These are phyloP conservation scores for Aleurites moluccanus DNA, from an alignment of 441 rosid species.

Conservation along the genomic window DNA sequence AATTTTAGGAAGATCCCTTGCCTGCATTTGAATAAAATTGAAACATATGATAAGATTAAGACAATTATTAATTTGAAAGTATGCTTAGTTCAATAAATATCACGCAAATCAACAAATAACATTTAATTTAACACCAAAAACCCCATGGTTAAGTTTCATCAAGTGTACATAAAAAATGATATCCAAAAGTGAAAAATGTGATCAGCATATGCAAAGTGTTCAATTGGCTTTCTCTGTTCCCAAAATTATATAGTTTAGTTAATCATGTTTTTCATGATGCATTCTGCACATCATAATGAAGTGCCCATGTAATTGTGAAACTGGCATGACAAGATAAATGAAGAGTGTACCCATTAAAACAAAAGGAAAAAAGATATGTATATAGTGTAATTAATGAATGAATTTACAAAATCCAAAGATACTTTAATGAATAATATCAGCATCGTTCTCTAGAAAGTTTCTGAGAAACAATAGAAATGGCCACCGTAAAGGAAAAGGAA, in stretches of 20 bases:
- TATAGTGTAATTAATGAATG: not conserved
- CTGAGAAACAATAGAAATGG: not conserved
- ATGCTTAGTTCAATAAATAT: not conserved
- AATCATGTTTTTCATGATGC: not conserved
- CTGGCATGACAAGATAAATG: not conserved
- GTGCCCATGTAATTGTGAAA: not conserved
- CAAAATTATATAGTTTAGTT: not conserved
- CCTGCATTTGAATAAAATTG: slow-evolving; percentile 47
- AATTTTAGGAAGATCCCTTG: slow-evolving; percentile 85
- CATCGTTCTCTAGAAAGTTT: not conserved
- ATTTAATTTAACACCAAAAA: not conserved
- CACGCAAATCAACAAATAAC: slow-evolving; percentile 1
- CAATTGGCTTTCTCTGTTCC: not conserved
- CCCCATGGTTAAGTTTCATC: not conserved
- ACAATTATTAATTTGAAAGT: not conserved
- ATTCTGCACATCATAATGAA: not conserved
- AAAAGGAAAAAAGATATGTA: not conserved
- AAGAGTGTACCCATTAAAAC: not conserved
- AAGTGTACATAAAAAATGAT: not conserved
- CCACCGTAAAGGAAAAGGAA: not conserved
- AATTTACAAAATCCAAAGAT: not conserved
- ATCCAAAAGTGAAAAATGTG: not conserved
- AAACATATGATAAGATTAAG: not conserved
- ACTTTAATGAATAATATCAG: not conserved
- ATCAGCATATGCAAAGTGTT: not conserved